These are phyloP conservation scores for Xylariaceae sp. DNA, from an alignment of 2,329 filamentous ascomycete species.

Conservation along the genomic window DNA sequence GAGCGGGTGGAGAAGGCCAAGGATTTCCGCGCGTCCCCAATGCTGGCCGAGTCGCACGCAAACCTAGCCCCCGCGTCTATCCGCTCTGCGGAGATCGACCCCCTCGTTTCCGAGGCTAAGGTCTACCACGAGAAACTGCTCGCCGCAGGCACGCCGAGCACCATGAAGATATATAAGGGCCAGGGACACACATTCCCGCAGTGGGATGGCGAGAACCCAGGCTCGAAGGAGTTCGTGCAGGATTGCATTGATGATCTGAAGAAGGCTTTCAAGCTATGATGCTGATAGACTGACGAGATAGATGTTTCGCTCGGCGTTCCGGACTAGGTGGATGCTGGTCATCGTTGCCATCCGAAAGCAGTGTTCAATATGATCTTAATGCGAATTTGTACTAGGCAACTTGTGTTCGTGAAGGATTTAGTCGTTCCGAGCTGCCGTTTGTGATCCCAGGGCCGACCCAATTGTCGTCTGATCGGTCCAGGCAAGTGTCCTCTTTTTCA, in stretches of 20 bases:
- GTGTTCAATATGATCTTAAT: not conserved
- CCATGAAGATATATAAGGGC: constrained; percentile 35
- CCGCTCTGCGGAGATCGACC: constrained; percentile 35
- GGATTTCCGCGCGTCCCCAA: constrained; percentile 34
- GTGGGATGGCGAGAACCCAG: constrained; percentile 35
- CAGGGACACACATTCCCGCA: constrained; percentile 36
- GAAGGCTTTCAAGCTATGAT: constrained; percentile 23
- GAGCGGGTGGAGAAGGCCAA: constrained; percentile 27
- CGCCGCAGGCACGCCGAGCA: constrained; percentile 32
- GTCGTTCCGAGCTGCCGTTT: not conserved
- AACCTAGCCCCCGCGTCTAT: constrained; percentile 35
- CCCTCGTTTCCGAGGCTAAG: constrained; percentile 33
- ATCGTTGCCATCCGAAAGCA: not conserved
- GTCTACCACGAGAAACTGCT: constrained; percentile 34
- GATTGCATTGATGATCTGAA: constrained; percentile 33
- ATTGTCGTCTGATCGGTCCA: too few relatives aligned
- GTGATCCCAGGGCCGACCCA: too few relatives aligned
- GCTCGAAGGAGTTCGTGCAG: constrained; percentile 32
- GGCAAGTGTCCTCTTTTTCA: not conserved
- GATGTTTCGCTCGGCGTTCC: not conserved
- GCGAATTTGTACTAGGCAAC: not conserved
- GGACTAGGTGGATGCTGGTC: not conserved
- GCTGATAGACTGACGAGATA: not conserved
- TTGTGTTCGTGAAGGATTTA: not conserved
- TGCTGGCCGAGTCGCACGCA: constrained; percentile 33